Evolutionary conservation across 192 early-diverging fungal genomes (phyloP).

Genomic region (Entomortierella chlamydospora): DNA sequence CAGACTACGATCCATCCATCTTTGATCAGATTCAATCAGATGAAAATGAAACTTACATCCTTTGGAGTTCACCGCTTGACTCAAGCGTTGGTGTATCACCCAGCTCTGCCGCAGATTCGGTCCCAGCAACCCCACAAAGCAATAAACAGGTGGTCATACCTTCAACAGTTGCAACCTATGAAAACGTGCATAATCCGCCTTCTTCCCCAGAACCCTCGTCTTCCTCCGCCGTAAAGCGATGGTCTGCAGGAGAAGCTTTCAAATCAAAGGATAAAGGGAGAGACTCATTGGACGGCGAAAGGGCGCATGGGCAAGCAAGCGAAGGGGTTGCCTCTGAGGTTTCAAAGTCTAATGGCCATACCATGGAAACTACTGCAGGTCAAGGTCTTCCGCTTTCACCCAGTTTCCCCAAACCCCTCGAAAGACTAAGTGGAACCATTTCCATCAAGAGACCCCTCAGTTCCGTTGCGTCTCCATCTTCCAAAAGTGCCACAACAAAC

Average conservation of each 20-base stretch:
- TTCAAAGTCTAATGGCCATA: background rate
- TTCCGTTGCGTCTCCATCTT: background rate
- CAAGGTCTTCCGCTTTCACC: constrained; percentile 1
- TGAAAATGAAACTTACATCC: constrained; percentile 39
- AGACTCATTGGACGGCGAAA: constrained; percentile 16
- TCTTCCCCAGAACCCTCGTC: constrained; percentile 13
- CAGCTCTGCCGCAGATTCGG: background rate
- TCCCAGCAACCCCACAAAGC: constrained; percentile 2
- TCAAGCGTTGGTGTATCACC: background rate
- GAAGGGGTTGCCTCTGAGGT: constrained; percentile 4
- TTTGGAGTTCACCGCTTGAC: constrained; percentile 27
- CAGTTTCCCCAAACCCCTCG: background rate
- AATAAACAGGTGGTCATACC: background rate
- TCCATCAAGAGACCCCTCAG: constrained; percentile 5
- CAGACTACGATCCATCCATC: constrained; percentile 22
- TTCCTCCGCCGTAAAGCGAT: constrained; percentile 17
- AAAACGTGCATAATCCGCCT: constrained; percentile 3
- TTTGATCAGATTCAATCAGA: constrained; percentile 40
- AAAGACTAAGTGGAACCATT: constrained; percentile 8
- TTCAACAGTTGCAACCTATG: background rate
- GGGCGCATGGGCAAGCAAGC: background rate
- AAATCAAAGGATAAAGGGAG: constrained; percentile 20
- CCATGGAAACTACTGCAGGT: background rate
- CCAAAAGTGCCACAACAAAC: constrained; percentile 1
- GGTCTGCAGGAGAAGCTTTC: constrained; percentile 35